phyloP scores from a whole-genome alignment of 176 grass and related monocot genomes.

The Hordeum marinum region DNA sequence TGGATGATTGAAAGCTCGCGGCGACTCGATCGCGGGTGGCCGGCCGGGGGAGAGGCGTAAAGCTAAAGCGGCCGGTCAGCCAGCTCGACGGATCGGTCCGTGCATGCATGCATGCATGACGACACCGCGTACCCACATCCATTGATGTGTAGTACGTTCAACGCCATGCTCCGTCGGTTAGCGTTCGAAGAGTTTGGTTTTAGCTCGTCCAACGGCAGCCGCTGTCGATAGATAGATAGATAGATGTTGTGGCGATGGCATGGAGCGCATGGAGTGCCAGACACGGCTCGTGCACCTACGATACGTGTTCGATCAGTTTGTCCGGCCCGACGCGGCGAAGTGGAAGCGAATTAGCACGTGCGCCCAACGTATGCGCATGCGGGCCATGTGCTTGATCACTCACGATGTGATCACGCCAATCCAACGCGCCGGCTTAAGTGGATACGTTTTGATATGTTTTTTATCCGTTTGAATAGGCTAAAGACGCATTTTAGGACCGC shows the following conservation, averaged over 20 bases:
- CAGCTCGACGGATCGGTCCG: background rate
- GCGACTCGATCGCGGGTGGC: background rate
- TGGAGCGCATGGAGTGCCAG: background rate
- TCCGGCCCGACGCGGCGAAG: background rate
- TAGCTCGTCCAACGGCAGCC: background rate
- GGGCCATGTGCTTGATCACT: too few relatives aligned
- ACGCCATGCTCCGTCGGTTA: background rate
- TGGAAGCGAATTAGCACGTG: too few relatives aligned
- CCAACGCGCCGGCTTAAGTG: too few relatives aligned
- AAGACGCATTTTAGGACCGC: too few relatives aligned
- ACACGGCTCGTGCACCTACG: background rate
- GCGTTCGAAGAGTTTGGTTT: background rate
- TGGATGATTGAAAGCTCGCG: background rate
- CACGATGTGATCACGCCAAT: too few relatives aligned
- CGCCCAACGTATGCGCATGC: too few relatives aligned
- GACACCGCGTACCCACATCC: background rate
- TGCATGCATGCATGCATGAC: background rate
- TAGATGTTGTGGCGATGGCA: background rate
- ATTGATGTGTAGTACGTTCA: background rate
- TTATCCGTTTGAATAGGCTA: too few relatives aligned
- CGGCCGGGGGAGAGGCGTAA: too few relatives aligned
- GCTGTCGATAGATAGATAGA: too few relatives aligned
- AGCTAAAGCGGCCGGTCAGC: background rate
- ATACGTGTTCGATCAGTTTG: background rate
- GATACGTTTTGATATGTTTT: too few relatives aligned